These are phyloP conservation scores for Cryphonectria nitschkei DNA, from an alignment of 2,329 filamentous ascomycete genomes.

Conservation along the genomic window DNA sequence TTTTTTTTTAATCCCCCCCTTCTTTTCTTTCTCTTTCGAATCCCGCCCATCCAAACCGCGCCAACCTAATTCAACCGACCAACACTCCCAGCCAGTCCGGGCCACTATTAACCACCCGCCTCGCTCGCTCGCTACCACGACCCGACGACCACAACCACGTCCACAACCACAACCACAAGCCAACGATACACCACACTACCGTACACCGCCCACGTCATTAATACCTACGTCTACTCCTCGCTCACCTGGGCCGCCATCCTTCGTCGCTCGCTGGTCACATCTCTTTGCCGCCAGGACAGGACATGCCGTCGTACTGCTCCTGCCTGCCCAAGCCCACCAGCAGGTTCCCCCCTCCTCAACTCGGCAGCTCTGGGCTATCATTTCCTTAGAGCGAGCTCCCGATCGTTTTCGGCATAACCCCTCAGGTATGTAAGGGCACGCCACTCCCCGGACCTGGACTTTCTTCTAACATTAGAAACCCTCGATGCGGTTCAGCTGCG, in stretches of 20 bases:
- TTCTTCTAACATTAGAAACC: neutral
- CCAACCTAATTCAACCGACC: neutral
- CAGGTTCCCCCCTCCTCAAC: conserved; percentile 2
- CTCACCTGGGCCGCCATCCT: conserved; percentile 9
- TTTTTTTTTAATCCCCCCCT: neutral
- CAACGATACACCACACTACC: conserved; percentile 9
- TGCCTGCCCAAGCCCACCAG: conserved; percentile 14
- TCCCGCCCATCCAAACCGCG: neutral
- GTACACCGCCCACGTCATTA: neutral
- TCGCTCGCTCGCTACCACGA: conserved; percentile 1
- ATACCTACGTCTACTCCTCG: neutral
- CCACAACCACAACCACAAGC: conserved; percentile 2
- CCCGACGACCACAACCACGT: neutral
- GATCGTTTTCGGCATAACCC: conserved; percentile 6
- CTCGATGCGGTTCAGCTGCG: conserved; percentile 17
- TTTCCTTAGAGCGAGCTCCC: neutral
- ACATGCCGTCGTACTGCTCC: conserved; percentile 25
- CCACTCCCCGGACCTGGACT: neutral
- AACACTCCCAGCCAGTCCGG: neutral
- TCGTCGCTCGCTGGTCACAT: conserved; percentile 11
- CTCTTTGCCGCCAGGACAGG: conserved; percentile 16
- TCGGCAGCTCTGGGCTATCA: neutral
- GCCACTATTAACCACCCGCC: neutral
- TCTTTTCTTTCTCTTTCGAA: neutral
- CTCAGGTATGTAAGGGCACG: conserved; percentile 13